Base-by-base conservation (phyloP, 1,284 basidiomycete genomes). In the Leccinum subrobustum region DNA sequence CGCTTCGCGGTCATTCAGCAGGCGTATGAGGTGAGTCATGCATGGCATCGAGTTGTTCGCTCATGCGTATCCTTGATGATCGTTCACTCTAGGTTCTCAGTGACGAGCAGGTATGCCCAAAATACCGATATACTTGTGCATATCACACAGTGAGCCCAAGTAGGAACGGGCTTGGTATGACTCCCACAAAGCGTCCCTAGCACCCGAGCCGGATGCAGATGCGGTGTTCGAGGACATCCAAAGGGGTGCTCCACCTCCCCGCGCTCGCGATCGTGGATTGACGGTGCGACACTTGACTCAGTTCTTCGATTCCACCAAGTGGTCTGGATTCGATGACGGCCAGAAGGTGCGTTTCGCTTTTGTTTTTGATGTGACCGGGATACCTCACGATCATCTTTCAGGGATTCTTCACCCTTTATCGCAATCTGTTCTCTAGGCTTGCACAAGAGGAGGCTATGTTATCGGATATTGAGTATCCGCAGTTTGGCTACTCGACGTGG, bases 121-220 rank as follows among this genome's bases (percentile, higher is more conserved):
- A 54, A 56, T 56, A 42, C 29, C 52, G 29, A 56, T 58, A 64
- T 58, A 5, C n/a, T 6, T 18, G 20, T 44, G 18, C 6, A 25
- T 47, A 27, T n/a, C 53, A 74, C 61, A 29, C 6, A 48, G 12
- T 65, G 65, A 29, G 62, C 64, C 69, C 70, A 79, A 81, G 78
- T 83, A 95, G 92, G 96, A 99, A 82, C 83, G 96, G 64, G 95
- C 96, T 48, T 99, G 96, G 93, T 99, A 99, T 74, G 96, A 99
- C 74, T 88, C 88, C n/a, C 96, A 98, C 74, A 86, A 92, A 52
- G 89, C 93, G 35, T 90, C 91, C n/a, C 81, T 95, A 7, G 81
- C 83, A 11, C 91, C 93, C 1, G 91, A 93, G 67, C 88, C 91
- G 47, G 94, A 96, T 72, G 90, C 86, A 20, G 83, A 89, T 59